Evolutionary conservation across 768 basidiomycete species (phyloP), one percentile per base, ranked within the genome.

Genomic region (Russula emetica): DNA sequence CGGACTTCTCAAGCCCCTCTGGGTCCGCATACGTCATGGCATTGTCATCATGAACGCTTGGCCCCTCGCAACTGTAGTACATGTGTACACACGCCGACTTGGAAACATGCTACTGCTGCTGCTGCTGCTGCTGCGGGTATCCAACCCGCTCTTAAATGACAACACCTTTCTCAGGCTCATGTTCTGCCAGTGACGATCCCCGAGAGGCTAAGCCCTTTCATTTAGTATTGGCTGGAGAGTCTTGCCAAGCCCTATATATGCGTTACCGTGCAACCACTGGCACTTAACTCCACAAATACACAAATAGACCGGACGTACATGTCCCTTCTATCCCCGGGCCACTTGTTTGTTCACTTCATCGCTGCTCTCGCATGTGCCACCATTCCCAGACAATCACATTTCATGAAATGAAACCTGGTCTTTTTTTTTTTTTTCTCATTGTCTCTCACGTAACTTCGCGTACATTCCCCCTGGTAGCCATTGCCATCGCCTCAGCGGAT

Each of bases 41-140:
- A 53, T 47, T 38, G 38, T 38, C 38, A 44, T 22, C 47, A 22
- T 42, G 44, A 6, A 14, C 5, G 20, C 22, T n/a, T 40, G 30
- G 14, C 62, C 57, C 57, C 57, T 63, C 26, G 42, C 32, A 58
- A 63, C 52, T 45, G 9, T n/a, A 36, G n/a, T n/a, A n/a, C n/a
- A n/a, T n/a, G n/a, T n/a, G n/a, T 26, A 10, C n/a, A 22, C 5
- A 16, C 34, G 18, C 32, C 44, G 18, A 26, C 22, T 9, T 5
- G 36, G 36, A 5, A 36, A 36, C 34, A 10, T 28, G 28, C 4
- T 28, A 4, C 28, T 28, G 28, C 28, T 28, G 28, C 28, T 28
- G 28, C 28, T 28, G 4, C 28, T 5, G 32, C 34, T 36, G 34
- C 34, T 5, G 30, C 13, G 50, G 32, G 34, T 26, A 56, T 57